Evolutionary conservation across 2,329 filamentous ascomycete genomes (phyloP).

Genomic region (Hypoxylon sp.): DNA sequence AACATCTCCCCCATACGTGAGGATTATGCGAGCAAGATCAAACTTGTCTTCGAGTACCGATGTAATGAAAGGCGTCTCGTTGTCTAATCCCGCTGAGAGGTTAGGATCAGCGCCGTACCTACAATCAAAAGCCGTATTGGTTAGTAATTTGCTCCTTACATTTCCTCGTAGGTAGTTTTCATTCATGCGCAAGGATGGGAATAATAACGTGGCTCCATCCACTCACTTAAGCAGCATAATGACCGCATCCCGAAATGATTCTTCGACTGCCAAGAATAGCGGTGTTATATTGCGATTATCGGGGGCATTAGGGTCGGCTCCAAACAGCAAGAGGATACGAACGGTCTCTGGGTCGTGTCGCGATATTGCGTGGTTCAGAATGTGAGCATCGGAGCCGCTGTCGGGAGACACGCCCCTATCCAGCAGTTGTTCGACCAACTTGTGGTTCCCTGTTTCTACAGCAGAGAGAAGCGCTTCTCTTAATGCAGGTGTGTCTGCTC

Average conservation of each 20-base stretch:
- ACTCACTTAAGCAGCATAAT: constrained; percentile 69
- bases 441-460: constrained; percentile 70
- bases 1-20: constrained; percentile 73
- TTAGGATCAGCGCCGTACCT: constrained; percentile 73
- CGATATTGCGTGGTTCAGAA: constrained; percentile 68
- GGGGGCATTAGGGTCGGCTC: constrained; percentile 68
- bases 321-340: constrained; percentile 69
- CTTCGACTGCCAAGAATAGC: constrained; percentile 66
- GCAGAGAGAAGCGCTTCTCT: constrained; percentile 67
- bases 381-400: constrained; percentile 61
- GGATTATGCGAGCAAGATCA: constrained; percentile 70
- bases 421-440: constrained; percentile 69
- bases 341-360: constrained; percentile 67
- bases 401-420: constrained; percentile 70
- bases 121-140: background rate
- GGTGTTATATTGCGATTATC: constrained; percentile 67
- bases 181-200: background rate
- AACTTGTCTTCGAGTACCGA: constrained; percentile 67
- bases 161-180: background rate
- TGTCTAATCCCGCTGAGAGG: constrained; percentile 63
- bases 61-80: constrained; percentile 69
- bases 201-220: background rate
- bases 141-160: constrained; percentile 14
- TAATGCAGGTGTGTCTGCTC: constrained; percentile 61
- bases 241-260: constrained; percentile 69